Evolutionary conservation across 139 green algal genomes (phyloP).

Genomic region (Axilococcus clingmanii): DNA sequence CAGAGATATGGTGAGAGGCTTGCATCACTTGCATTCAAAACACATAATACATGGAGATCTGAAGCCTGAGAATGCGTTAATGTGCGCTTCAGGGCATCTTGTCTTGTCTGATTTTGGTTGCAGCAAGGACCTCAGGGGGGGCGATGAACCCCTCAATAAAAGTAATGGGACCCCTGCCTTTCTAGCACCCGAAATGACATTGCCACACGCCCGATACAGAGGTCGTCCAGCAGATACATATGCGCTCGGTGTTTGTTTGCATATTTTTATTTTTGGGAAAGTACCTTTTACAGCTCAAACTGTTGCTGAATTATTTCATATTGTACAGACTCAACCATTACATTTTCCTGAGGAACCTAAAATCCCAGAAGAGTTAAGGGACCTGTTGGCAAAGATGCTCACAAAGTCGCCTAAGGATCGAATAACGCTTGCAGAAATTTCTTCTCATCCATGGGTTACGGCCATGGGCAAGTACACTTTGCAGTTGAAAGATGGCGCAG

Average conservation of each 20-base stretch:
- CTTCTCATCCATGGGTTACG: constrained; percentile 67
- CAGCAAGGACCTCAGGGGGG: constrained; percentile 25
- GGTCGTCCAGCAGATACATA: constrained; percentile 71
- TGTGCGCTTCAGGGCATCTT: constrained; percentile 44
- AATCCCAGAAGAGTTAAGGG: constrained; percentile 31
- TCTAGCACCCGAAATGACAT: constrained; percentile 59
- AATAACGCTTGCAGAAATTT: constrained; percentile 50
- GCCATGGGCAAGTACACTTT: not conserved
- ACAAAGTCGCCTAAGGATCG: constrained; percentile 64
- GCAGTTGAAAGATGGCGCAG: too few species aligned
- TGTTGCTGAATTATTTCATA: constrained; percentile 49
- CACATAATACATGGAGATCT: constrained; percentile 77
- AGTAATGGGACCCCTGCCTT: constrained; percentile 61
- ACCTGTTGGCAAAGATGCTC: constrained; percentile 62
- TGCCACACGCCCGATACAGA: constrained; percentile 28
- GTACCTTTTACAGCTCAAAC: constrained; percentile 62
- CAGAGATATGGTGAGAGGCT: constrained; percentile 53
- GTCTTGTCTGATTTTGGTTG: constrained; percentile 79
- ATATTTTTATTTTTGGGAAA: constrained; percentile 63
- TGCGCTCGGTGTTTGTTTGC: constrained; percentile 70
- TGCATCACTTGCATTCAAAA: constrained; percentile 70
- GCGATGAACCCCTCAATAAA: constrained; percentile 27
- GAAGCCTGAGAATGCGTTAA: constrained; percentile 79
- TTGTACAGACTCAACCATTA: constrained; percentile 64
- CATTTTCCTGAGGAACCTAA: constrained; percentile 42